Conservation (phyloP, 2,329 filamentous ascomycete genomes). For the Leptoxyphium fumago region DNA sequence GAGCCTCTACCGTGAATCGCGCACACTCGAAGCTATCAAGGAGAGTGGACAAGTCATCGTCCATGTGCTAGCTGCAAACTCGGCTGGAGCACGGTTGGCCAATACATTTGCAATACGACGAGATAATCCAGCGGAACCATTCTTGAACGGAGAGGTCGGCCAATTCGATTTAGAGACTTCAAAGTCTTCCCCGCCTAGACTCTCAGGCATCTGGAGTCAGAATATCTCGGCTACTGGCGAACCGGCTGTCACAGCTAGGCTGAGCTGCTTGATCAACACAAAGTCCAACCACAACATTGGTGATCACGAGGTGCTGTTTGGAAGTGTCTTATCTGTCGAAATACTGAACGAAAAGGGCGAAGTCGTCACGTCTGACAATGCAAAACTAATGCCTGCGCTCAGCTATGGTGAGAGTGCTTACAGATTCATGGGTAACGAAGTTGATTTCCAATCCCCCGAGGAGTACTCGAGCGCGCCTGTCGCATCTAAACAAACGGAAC, state of each 20-base stretch:
- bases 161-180: neutral
- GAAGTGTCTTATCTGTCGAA: neutral
- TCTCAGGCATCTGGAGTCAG: neutral
- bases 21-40: constrained; percentile 39
- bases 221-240: neutral
- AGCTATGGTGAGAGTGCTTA: neutral
- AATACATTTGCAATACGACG: constrained; percentile 16
- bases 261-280: neutral
- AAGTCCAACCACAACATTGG: neutral
- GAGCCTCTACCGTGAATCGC: constrained; percentile 43
- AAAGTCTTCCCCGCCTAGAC: neutral
- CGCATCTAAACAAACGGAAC: too few species aligned
- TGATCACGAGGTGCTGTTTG: neutral
- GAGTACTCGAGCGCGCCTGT: too few species aligned
- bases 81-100: constrained; percentile 18
- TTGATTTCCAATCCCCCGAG: neutral
- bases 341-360: neutral
- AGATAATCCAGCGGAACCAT: neutral
- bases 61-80: constrained; percentile 30
- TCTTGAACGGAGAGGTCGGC: neutral
- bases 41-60: constrained; percentile 30
- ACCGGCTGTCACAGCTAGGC: neutral
- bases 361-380: neutral
- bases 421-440: neutral
- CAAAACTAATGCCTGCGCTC: neutral